phyloP scores from a whole-genome alignment of 108 stramenopile genomes.

The Nitzschia putrida region DNA sequence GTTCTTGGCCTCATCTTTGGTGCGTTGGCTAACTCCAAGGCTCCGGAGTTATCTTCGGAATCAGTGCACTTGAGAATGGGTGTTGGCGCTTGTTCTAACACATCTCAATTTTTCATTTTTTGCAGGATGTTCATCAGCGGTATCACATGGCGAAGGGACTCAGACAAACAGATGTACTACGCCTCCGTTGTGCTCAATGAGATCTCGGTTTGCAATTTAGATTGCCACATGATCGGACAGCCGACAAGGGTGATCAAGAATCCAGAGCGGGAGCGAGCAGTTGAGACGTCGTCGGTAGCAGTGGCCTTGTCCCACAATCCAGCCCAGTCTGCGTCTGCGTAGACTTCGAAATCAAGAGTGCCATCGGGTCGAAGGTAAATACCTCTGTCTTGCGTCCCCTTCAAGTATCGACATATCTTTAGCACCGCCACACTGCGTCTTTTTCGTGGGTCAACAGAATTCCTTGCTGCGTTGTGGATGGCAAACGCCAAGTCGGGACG shows the following conservation, averaged over 20 bases:
- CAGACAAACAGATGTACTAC: slow-evolving; percentile 29
- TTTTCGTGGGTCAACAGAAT: slow-evolving; percentile 25
- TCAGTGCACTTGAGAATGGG: slow-evolving; percentile 20
- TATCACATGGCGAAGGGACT: slow-evolving; percentile 26
- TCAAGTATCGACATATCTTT: slow-evolving; percentile 33
- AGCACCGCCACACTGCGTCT: slow-evolving; percentile 37
- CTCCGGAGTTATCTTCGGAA: slow-evolving; percentile 44
- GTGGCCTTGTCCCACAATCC: slow-evolving; percentile 44
- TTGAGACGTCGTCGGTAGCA: slow-evolving; percentile 16
- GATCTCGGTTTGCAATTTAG: slow-evolving; percentile 27
- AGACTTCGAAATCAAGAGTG: slow-evolving; percentile 38
- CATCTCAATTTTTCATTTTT: slow-evolving; percentile 17
- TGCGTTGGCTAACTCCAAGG: slow-evolving; percentile 19
- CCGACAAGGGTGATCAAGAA: slow-evolving; percentile 28
- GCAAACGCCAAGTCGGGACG: slow-evolving; percentile 45
- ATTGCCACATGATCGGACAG: slow-evolving; percentile 32
- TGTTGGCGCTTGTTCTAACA: neutral
- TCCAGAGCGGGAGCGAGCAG: slow-evolving; percentile 26
- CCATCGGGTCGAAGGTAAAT: slow-evolving; percentile 24
- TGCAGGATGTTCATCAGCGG: slow-evolving; percentile 31
- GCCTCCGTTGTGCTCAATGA: slow-evolving; percentile 32
- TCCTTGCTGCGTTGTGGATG: slow-evolving; percentile 42
- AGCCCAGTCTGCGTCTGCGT: slow-evolving; percentile 52
- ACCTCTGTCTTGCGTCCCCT: slow-evolving; percentile 26
- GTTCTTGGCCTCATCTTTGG: slow-evolving; percentile 36